Percentiles rank a stretch among this genome's conserved stretches.
Conservation (phyloP, 306 rosid species). For the Rosa multiflora region DNA sequence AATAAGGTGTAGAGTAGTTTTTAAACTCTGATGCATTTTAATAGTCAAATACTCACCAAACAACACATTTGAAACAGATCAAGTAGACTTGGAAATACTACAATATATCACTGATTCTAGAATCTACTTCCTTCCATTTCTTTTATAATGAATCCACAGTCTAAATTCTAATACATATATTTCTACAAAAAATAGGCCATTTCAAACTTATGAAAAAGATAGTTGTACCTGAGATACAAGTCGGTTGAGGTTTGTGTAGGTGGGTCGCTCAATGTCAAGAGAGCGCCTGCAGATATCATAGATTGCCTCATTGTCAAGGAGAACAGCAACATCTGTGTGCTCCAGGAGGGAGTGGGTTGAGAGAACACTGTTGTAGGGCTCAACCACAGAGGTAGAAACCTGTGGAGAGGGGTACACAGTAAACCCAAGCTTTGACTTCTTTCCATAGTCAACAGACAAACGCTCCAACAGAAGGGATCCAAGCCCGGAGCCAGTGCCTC, state of each 20-base stretch:
- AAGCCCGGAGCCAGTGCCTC: conserved; percentile 94
- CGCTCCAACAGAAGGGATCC: conserved; percentile 91
- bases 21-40: no score
- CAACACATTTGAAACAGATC: background rate
- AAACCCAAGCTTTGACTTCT: conserved; percentile 91
- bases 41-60: background rate
- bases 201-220: background rate
- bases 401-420: conserved; percentile 94
- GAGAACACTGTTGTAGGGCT: conserved; percentile 95
- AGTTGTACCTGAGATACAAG: conserved; percentile 75
- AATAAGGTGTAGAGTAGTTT: no score
- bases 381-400: conserved; percentile 95
- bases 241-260: conserved; percentile 90
- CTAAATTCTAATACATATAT: background rate
- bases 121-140: background rate
- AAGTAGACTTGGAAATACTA: background rate
- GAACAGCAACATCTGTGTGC: conserved; percentile 92
- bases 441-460: conserved; percentile 84
- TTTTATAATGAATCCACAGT: background rate
- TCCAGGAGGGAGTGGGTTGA: conserved; percentile 92
- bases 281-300: conserved; percentile 95
- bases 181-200: background rate
- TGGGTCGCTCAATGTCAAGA: conserved; percentile 88
- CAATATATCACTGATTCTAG: background rate
- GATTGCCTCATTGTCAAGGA: conserved; percentile 87